Percentiles rank a stretch among this genome's conserved stretches.
Evolutionary conservation across 1,139 yeast genomes (phyloP).

Genomic region (Suhomyces panamericanus): DNA sequence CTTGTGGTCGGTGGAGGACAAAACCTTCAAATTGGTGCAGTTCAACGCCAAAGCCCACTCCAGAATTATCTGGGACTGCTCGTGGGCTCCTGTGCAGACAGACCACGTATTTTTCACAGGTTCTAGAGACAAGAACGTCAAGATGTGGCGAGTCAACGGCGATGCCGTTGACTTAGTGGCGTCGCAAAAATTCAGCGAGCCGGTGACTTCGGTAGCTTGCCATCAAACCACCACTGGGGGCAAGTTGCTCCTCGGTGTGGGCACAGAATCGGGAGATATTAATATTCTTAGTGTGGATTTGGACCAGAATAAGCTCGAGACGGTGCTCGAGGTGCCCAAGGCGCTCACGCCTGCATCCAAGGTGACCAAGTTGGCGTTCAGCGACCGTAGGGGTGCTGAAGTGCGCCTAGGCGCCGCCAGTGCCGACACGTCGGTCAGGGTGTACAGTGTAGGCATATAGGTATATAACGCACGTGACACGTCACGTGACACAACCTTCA

Average conservation of each 20-base stretch:
- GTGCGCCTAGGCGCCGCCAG: slow-evolving; percentile 63
- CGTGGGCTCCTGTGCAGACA: slow-evolving; percentile 62
- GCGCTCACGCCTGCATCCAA: slow-evolving; percentile 59
- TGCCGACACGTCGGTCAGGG: slow-evolving; percentile 66
- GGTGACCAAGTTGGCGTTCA: slow-evolving; percentile 61
- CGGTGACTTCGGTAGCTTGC: slow-evolving; percentile 76
- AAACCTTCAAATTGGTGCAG: slow-evolving; percentile 47
- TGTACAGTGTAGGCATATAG: slow-evolving; percentile 37
- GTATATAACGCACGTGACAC: not conserved
- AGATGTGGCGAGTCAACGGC: slow-evolving; percentile 58
- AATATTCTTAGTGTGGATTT: slow-evolving; percentile 27
- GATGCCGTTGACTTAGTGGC: slow-evolving; percentile 29
- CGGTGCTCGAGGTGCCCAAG: slow-evolving; percentile 32
- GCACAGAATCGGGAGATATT: slow-evolving; percentile 63
- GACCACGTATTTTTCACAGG: slow-evolving; percentile 66
- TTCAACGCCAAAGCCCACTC: slow-evolving; percentile 73
- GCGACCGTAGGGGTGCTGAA: slow-evolving; percentile 22
- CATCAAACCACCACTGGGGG: slow-evolving; percentile 27
- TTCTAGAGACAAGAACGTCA: slow-evolving; percentile 81
- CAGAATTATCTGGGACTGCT: slow-evolving; percentile 94
- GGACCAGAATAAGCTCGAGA: slow-evolving; percentile 27
- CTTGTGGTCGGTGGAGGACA: slow-evolving; percentile 62
- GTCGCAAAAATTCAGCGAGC: slow-evolving; percentile 43
- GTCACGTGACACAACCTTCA: not conserved
- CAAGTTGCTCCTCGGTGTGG: slow-evolving; percentile 55